phyloP scores from a whole-genome alignment of 2,329 filamentous ascomycete genomes.

The Cordyceps cateniannulata region DNA sequence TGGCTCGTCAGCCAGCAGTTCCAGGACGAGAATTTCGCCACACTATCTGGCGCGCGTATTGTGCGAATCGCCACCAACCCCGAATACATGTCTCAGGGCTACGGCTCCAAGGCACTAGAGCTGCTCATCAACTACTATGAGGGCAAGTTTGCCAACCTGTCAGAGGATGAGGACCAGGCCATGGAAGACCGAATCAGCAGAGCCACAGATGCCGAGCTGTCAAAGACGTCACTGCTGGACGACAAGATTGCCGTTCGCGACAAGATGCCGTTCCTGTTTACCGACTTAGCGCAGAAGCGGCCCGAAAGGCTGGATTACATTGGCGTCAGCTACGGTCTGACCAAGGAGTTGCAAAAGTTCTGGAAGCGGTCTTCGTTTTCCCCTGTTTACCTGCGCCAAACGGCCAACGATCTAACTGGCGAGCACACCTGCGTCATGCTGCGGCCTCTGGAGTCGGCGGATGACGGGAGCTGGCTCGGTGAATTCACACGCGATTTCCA shows the following conservation, averaged over 20 bases:
- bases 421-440: conserved; percentile 99
- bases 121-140: conserved; percentile 91
- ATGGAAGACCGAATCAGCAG: conserved; percentile 63
- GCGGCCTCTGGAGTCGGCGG: conserved; percentile 61
- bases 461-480: conserved; percentile 77
- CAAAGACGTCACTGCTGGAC: conserved; percentile 67
- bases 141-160: conserved; percentile 79
- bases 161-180: conserved; percentile 56
- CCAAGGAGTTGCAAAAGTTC: conserved; percentile 82
- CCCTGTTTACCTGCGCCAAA: conserved; percentile 91
- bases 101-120: conserved; percentile 81
- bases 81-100: conserved; percentile 87
- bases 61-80: conserved; percentile 96
- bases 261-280: conserved; percentile 89
- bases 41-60: conserved; percentile 82
- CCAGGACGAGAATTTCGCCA: conserved; percentile 94
- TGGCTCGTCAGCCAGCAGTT: conserved; percentile 98
- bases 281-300: conserved; percentile 76
- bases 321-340: conserved; percentile 92
- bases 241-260: conserved; percentile 89
- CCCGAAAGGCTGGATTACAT: conserved; percentile 82
- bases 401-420: conserved; percentile 89
- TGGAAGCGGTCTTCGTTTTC: conserved; percentile 86
- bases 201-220: conserved; percentile 76
- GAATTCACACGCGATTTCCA: conserved; percentile 93